A percentile compares a stretch with the other conserved stretches of the same genome.
These are phyloP conservation scores for Clonostachys rhizophaga DNA, from an alignment of 2,329 filamentous ascomycete species.

Conservation along the genomic window DNA sequence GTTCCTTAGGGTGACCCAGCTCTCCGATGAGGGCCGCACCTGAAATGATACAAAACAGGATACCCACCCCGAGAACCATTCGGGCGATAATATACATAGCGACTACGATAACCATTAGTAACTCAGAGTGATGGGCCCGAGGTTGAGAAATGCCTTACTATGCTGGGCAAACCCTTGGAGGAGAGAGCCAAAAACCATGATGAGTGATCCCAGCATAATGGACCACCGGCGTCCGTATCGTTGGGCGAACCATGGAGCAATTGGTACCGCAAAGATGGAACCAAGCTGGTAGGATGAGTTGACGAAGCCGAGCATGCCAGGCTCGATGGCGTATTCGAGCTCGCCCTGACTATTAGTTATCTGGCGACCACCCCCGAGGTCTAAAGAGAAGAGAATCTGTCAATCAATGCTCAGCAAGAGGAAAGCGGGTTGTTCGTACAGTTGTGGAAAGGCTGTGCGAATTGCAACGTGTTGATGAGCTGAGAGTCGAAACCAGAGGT, in stretches of 20 bases:
- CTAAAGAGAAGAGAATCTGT: background rate
- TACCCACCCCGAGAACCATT: constrained; percentile 56
- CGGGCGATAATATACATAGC: constrained; percentile 58
- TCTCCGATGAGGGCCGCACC: constrained; percentile 56
- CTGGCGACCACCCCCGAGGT: constrained; percentile 6
- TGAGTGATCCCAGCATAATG: constrained; percentile 16
- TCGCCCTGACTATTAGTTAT: constrained; percentile 3
- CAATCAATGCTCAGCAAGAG: no score
- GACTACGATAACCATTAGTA: constrained; percentile 18
- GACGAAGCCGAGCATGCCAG: constrained; percentile 37
- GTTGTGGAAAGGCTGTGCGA: constrained; percentile 27
- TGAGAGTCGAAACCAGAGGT: constrained; percentile 51
- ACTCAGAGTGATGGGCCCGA: background rate
- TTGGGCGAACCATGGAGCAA: constrained; percentile 47
- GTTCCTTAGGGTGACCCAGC: constrained; percentile 56
- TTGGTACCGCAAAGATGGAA: constrained; percentile 46
- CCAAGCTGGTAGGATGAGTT: constrained; percentile 51
- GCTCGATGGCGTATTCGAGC: constrained; percentile 14
- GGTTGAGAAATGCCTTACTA: constrained; percentile 19
- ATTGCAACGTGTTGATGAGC: constrained; percentile 32
- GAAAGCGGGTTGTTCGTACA: constrained; percentile 12
- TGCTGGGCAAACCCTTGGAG: constrained; percentile 40
- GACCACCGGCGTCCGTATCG: constrained; percentile 32
- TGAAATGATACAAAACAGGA: constrained; percentile 54
- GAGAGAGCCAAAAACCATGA: constrained; percentile 25